Evolutionary conservation across 345 rosid species (phyloP).

Genomic region (Lepidium africanum): DNA sequence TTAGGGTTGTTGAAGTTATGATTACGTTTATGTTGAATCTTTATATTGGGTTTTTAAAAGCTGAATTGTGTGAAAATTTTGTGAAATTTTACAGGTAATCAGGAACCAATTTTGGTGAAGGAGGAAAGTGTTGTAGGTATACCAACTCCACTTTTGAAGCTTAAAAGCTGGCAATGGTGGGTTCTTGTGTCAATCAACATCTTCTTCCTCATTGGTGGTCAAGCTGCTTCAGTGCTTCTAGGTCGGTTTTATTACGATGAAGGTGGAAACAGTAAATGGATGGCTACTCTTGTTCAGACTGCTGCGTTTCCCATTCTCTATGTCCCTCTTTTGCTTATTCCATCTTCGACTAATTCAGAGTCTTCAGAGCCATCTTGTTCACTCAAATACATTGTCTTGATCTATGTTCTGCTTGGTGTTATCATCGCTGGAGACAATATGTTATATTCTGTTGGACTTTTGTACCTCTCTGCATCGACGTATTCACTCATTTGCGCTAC

Average conservation of each 20-base stretch:
- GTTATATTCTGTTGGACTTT: slow-evolving; percentile 73
- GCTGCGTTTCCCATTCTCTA: slow-evolving; percentile 63
- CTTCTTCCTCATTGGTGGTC: slow-evolving; percentile 52
- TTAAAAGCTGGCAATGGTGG: slow-evolving; percentile 72
- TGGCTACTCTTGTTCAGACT: slow-evolving; percentile 29
- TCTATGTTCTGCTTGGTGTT: slow-evolving; percentile 58
- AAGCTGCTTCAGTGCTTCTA: slow-evolving; percentile 54
- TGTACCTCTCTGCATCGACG: slow-evolving; percentile 72
- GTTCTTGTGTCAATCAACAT: slow-evolving; percentile 32
- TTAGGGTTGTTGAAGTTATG: too few species aligned
- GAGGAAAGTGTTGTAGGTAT: slow-evolving; percentile 22
- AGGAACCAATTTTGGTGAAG: slow-evolving; percentile 25
- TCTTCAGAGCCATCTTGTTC: slow-evolving; percentile 36
- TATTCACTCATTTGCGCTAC: slow-evolving; percentile 87
- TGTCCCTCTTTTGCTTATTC: slow-evolving; percentile 46
- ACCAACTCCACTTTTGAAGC: slow-evolving; percentile 29
- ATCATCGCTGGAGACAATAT: slow-evolving; percentile 65
- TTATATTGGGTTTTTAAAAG: not conserved
- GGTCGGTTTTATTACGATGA: slow-evolving; percentile 19
- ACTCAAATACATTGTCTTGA: slow-evolving; percentile 25
- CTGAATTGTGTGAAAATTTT: not conserved
- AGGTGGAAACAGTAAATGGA: slow-evolving; percentile 34
- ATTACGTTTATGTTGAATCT: too few species aligned
- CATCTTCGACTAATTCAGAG: not conserved
- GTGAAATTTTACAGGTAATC: slow-evolving; percentile 4